Conservation (phyloP, 129 eudicot genomes). For the Lactuca saligna region DNA sequence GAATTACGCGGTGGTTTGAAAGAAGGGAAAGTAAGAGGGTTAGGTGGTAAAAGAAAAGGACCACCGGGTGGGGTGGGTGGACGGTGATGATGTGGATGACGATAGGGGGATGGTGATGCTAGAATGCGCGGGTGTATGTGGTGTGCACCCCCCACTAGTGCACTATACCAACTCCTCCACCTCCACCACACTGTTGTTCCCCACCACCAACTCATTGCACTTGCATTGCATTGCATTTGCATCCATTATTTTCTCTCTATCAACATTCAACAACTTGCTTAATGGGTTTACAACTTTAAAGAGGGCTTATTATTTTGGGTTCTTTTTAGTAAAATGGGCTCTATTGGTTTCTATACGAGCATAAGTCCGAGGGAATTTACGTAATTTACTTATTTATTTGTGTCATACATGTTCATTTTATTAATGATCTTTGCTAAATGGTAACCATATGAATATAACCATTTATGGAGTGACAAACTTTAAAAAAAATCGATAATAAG, state of each 20-base stretch:
- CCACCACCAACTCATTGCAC: constrained; percentile 30
- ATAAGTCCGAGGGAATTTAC: no score
- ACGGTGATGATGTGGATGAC: constrained; percentile 37
- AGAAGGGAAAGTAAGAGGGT: not conserved
- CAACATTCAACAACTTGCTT: not conserved
- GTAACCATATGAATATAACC: no score
- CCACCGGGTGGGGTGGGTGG: constrained; percentile 34
- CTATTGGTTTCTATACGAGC: no score
- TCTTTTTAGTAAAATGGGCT: no score
- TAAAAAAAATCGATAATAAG: no score
- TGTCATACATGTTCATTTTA: no score
- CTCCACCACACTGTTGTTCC: constrained; percentile 5
- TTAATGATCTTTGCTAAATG: no score
- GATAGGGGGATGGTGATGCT: constrained; percentile 31
- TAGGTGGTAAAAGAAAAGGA: constrained; percentile 24
- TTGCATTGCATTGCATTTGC: no score
- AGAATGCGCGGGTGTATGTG: constrained; percentile 31
- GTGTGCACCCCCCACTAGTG: constrained; percentile 29
- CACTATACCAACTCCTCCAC: constrained; percentile 23
- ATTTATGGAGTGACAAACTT: no score
- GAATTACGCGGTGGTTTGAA: constrained; percentile 2
- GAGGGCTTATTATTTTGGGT: no score
- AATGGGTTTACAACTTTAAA: not conserved
- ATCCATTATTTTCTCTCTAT: not conserved
- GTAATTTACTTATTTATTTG: no score